Evolutionary conservation across 139 green algal genomes (phyloP).

Genomic region (Edaphochlamys debaryana): DNA sequence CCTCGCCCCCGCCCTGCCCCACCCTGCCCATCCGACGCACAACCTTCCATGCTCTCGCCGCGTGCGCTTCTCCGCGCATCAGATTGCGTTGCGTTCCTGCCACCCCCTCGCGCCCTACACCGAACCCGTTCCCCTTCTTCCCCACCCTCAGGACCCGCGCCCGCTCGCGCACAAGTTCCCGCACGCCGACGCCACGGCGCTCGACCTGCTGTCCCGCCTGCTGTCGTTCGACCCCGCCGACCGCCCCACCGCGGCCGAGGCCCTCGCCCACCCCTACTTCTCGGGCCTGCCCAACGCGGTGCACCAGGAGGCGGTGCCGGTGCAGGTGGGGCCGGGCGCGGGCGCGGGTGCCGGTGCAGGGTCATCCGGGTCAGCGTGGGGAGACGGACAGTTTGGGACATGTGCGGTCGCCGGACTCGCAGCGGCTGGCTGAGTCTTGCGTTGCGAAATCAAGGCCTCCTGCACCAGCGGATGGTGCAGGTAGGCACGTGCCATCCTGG

Average conservation of each 20-base stretch:
- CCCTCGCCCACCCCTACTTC: conserved; percentile 84
- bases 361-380: too few species aligned
- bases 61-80: too few species aligned
- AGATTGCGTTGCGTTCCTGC: background rate
- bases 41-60: too few species aligned
- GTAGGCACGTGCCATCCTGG: background rate
- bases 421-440: too few species aligned
- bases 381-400: too few species aligned
- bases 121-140: too few species aligned
- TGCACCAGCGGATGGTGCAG: background rate
- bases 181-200: conserved; percentile 58
- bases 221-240: conserved; percentile 79
- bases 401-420: too few species aligned
- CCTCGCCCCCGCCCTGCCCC: too few species aligned
- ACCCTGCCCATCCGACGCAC: too few species aligned
- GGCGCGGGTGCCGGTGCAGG: background rate
- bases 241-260: conserved; percentile 75
- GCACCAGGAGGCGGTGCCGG: conserved; percentile 3
- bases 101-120: too few species aligned
- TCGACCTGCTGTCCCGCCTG: conserved; percentile 71
- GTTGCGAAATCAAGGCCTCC: too few species aligned
- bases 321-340: background rate
- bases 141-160: background rate
- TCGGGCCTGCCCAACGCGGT: conserved; percentile 29
- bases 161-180: conserved; percentile 48